Evolutionary conservation across 345 rosid species (phyloP), one percentile per base, ranked within the genome.

Genomic region (Excoecaria agallocha): DNA sequence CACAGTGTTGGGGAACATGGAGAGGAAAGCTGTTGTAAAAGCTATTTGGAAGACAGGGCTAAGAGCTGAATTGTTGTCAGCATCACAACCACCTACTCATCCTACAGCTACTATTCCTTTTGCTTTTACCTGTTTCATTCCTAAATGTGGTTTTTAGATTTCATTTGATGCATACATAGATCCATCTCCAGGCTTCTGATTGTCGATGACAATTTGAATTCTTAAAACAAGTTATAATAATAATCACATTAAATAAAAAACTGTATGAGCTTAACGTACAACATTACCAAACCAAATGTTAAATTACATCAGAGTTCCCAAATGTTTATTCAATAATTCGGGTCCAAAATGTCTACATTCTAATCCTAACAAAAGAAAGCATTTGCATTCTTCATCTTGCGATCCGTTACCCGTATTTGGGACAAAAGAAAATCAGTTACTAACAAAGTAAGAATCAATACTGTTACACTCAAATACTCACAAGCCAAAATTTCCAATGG

Each of bases 91-190:
- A 8, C 30, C 20, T 38, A 51, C 76, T 1, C 52, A 56, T 4
- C 69, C 71, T 12, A 77, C 74, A 54, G 84, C 84, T 19, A 73
- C 80, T 51, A 39, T 79, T 45, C 71, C 81, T 1, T 20, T 49
- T 13, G 79, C 79, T 1, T 82, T 79, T 45, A 64, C 78, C 6
- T 80, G 86, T 75, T 78, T 83, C 56, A 69, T 83, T 58, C 84
- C 84, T 30, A 72, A 70, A 56, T 79, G 81, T 6, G 67, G 76
- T 63, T 70, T 69, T 37, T 61, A 35, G 45, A 35, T 15, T 55
- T 4, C 5, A 7, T 0, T 30, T 30, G 30, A 30, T 30, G 30
- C 30, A 30, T 30, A 30, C 30, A 30, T 30, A 30, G 30, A 30
- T 30, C 30, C 30, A 30, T 30, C 30, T 30, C 30, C 30, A 30